A percentile compares a stretch with the other conserved stretches of the same genome.
phyloP scores from a whole-genome alignment of 2,329 filamentous ascomycete genomes.

The Neonectria ditissima region DNA sequence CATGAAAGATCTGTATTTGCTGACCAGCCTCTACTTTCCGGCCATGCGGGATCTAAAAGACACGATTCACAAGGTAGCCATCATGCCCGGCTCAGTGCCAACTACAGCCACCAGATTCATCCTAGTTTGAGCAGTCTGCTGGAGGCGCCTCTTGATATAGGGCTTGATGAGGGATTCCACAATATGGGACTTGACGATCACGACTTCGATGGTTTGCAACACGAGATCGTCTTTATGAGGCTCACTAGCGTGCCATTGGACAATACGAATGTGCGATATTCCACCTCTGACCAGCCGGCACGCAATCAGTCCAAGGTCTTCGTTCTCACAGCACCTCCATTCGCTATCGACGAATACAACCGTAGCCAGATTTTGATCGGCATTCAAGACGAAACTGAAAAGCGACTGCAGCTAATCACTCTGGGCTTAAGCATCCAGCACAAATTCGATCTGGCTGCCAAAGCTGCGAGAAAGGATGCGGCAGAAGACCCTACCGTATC shows the following conservation, averaged over 20 bases:
- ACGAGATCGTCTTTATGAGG: constrained; percentile 78
- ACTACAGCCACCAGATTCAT: constrained; percentile 59
- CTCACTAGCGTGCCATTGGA: constrained; percentile 76
- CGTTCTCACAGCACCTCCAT: constrained; percentile 71
- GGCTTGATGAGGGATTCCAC: constrained; percentile 78
- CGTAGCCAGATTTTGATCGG: constrained; percentile 72
- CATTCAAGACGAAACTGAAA: constrained; percentile 76
- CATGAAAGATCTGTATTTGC: constrained; percentile 85
- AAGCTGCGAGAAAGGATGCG: constrained; percentile 36
- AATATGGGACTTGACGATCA: constrained; percentile 79
- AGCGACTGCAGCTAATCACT: constrained; percentile 74
- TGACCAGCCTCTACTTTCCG: constrained; percentile 66
- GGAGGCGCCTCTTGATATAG: constrained; percentile 75
- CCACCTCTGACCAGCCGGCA: constrained; percentile 64
- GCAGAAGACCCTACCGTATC: constrained; percentile 41
- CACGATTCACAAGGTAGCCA: constrained; percentile 75
- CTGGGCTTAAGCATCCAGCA: constrained; percentile 65
- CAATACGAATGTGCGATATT: constrained; percentile 71
- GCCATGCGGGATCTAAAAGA: constrained; percentile 64
- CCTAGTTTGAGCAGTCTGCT: constrained; percentile 71
- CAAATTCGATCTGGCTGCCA: constrained; percentile 45
- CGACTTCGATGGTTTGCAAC: constrained; percentile 76
- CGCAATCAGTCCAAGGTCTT: constrained; percentile 72
- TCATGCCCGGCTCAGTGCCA: constrained; percentile 54
- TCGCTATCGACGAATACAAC: constrained; percentile 64